Evolutionary conservation across 176 grass and related monocot genomes (phyloP), one percentile per base, ranked within the genome.

Genomic region (Oryza glumipatula): DNA sequence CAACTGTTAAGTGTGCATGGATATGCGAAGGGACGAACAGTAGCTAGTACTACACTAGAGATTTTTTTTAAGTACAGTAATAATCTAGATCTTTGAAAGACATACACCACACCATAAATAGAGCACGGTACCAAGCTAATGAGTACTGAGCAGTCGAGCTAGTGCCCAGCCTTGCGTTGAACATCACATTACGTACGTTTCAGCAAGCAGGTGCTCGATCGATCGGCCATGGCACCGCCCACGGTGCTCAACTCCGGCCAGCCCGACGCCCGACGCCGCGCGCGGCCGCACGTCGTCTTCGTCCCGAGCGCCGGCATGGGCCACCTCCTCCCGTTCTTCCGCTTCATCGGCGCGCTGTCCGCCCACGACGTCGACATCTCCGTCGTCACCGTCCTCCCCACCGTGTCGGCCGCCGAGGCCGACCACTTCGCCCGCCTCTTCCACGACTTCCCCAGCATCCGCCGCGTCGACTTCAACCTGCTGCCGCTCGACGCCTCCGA

Each of bases 251-350:
- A 19, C 12, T 43, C 26, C 2, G 64, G 60, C 13, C 3, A 47
- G 56, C 15, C 38, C 4, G 26, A 32, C 14, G 3, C 13, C 54
- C 19, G 45, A 58, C 4, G 52, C 52, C 52, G 5, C 17, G 1
- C 1, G 4, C 15, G 51, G 38, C 83, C 86, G 19, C 92, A 92
- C 26, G 76, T 94, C 5, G 51, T 83, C 54, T 85, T 94, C 71
- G 13, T 97, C 65, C 92, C 94, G 0, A 94, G 92, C 85, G 83
- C 92, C 32, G 92, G 94, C 48, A 97, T 97, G 90, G 94, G 88
- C 33, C 94, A 97, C 66, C 61, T 97, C 6, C 67, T 67, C 7
- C 94, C 91, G 1, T 88, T 92, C 74, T 70, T 74, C 76, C 92
- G 92, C 80, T 67, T 97, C 36, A 93, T 91, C 77, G 33, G 39